Conservation (phyloP, 2,329 filamentous ascomycete species). For the Lasiodiplodia theobromae region DNA sequence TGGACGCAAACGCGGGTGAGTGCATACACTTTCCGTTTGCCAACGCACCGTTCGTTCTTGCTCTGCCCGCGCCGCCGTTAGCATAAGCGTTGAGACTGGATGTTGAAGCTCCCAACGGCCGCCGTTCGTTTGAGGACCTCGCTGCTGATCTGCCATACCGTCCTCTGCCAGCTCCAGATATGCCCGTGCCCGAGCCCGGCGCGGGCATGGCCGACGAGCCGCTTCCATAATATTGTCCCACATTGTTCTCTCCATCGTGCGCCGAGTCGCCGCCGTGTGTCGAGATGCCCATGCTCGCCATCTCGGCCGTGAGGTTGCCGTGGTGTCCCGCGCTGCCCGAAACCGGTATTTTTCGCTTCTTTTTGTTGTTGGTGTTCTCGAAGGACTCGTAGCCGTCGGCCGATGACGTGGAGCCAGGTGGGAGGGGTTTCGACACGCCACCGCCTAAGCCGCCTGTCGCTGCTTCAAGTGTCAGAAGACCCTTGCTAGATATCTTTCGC, state of each 20-base stretch:
- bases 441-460: slow-evolving; percentile 37
- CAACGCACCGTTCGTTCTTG: slow-evolving; percentile 27
- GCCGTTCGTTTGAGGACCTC: slow-evolving; percentile 50
- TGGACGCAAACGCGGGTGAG: slow-evolving; percentile 22
- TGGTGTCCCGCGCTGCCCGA: slow-evolving; percentile 74
- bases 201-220: slow-evolving; percentile 61
- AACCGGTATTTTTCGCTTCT: slow-evolving; percentile 96
- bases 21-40: slow-evolving; percentile 34
- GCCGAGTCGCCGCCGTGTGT: slow-evolving; percentile 54
- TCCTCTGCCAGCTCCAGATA: slow-evolving; percentile 85
- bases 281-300: slow-evolving; percentile 69
- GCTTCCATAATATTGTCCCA: slow-evolving; percentile 64
- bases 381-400: slow-evolving; percentile 95
- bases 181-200: slow-evolving; percentile 64
- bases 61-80: slow-evolving; percentile 47
- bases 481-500: slow-evolving; percentile 29
- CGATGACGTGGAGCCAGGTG: slow-evolving; percentile 66
- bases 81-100: slow-evolving; percentile 53
- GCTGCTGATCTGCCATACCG: slow-evolving; percentile 72
- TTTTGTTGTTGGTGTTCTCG: slow-evolving; percentile 99
- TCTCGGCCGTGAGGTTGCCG: slow-evolving; percentile 64
- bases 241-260: slow-evolving; percentile 52
- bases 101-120: slow-evolving; percentile 52
- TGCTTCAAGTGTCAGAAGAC: slow-evolving; percentile 39
- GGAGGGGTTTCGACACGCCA: slow-evolving; percentile 54